Conservation (phyloP, 768 basidiomycete genomes). For the Boletales sp. region DNA sequence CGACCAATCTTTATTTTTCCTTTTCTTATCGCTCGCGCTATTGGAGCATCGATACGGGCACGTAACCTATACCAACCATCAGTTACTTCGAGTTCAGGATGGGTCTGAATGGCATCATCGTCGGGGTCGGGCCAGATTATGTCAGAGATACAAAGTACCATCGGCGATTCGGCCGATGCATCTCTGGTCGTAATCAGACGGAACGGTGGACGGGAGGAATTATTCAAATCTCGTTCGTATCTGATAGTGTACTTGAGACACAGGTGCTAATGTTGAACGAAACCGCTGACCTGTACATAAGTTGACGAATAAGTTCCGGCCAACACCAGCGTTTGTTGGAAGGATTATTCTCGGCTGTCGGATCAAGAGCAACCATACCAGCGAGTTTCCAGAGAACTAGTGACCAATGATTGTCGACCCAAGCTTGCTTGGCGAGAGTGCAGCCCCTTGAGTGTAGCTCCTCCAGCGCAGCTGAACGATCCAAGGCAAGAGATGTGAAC, state of each 20-base stretch:
- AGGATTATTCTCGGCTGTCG: constrained; percentile 48
- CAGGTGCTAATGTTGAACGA: background rate
- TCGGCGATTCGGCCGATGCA: constrained; percentile 69
- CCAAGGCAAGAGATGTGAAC: constrained; percentile 33
- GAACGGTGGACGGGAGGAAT: constrained; percentile 75
- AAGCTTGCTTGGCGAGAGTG: constrained; percentile 61
- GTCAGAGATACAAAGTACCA: constrained; percentile 81
- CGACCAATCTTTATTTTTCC: constrained; percentile 71
- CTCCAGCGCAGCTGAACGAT: constrained; percentile 51
- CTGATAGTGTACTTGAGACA: constrained; percentile 37
- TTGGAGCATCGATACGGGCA: constrained; percentile 68
- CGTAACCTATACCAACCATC: constrained; percentile 95
- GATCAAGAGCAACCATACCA: constrained; percentile 74
- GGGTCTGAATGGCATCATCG: constrained; percentile 37
- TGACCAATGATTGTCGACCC: constrained; percentile 92
- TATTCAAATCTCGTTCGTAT: constrained; percentile 84
- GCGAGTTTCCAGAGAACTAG: constrained; percentile 94
- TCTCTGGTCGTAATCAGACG: constrained; percentile 83
- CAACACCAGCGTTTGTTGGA: constrained; percentile 70
- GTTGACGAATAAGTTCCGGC: constrained; percentile 75
- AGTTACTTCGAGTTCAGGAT: constrained; percentile 81
- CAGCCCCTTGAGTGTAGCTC: constrained; percentile 60
- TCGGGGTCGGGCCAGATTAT: constrained; percentile 51
- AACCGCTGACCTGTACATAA: constrained; percentile 71
- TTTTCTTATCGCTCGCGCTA: constrained; percentile 64